Conservation (phyloP, 2,329 filamentous ascomycete species). For the Aspergillus eucalypticola region DNA sequence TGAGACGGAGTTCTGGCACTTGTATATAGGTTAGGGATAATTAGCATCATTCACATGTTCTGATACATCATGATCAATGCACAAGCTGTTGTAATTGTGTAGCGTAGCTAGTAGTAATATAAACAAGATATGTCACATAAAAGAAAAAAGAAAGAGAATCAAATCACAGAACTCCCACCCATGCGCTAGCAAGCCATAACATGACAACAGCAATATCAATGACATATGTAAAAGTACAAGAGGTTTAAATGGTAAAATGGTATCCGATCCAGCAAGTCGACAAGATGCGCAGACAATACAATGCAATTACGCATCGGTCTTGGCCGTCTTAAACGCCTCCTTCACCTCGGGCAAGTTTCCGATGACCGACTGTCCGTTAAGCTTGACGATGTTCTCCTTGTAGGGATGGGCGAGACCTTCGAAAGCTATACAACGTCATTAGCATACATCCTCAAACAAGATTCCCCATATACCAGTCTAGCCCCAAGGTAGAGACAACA, state of each 20-base stretch:
- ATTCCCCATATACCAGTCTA: neutral
- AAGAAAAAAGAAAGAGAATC: slow-evolving; percentile 11
- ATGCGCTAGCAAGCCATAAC: slow-evolving; percentile 41
- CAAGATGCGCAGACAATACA: neutral
- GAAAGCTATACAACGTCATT: slow-evolving; percentile 61
- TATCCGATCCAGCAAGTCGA: slow-evolving; percentile 14
- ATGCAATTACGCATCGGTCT: slow-evolving; percentile 26
- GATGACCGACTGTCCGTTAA: slow-evolving; percentile 58
- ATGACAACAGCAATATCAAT: slow-evolving; percentile 18
- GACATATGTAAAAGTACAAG: slow-evolving; percentile 30
- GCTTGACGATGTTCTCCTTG: slow-evolving; percentile 78
- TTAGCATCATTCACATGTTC: slow-evolving; percentile 4
- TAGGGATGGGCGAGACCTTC: slow-evolving; percentile 93
- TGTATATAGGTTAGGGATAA: slow-evolving; percentile 12
- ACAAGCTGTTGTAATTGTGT: neutral
- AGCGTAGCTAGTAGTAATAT: neutral
- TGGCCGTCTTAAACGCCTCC: slow-evolving; percentile 38
- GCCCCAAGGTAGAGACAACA: neutral
- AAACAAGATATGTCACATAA: neutral
- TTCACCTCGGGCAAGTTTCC: slow-evolving; percentile 38
- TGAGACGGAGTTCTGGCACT: slow-evolving; percentile 21
- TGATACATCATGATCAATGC: neutral
- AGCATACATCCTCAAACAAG: neutral
- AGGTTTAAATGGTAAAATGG: slow-evolving; percentile 7
- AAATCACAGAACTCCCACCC: slow-evolving; percentile 38